Percentiles rank a stretch among this genome's conserved stretches.
These are phyloP conservation scores for Keithomyces neogunnii DNA, from an alignment of 2,329 filamentous ascomycete genomes.

Conservation along the genomic window DNA sequence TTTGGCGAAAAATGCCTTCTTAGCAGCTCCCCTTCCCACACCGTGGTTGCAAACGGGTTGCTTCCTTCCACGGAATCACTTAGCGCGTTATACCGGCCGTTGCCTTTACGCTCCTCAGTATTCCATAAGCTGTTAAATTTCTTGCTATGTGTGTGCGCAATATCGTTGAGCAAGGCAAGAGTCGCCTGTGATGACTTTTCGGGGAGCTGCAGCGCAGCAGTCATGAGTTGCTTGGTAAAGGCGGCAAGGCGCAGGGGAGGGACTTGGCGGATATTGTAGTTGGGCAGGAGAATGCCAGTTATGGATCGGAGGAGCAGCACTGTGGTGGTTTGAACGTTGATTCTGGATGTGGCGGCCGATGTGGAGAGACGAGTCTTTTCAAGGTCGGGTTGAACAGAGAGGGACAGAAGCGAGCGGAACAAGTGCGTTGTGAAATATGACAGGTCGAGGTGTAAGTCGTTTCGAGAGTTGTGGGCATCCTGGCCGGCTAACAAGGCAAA, in stretches of 20 bases:
- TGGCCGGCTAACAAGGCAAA: slow-evolving; percentile 95
- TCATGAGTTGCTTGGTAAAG: slow-evolving; percentile 87
- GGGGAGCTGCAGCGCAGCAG: slow-evolving; percentile 72
- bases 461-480: slow-evolving; percentile 77
- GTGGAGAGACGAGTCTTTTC: slow-evolving; percentile 56
- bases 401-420: slow-evolving; percentile 72
- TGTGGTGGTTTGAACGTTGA: slow-evolving; percentile 93
- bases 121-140: slow-evolving; percentile 87
- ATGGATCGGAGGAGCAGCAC: slow-evolving; percentile 85
- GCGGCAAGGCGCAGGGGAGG: slow-evolving; percentile 81
- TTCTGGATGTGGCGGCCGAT: slow-evolving; percentile 46
- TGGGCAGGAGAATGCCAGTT: slow-evolving; percentile 70
- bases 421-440: slow-evolving; percentile 94
- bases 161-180: slow-evolving; percentile 66
- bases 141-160: slow-evolving; percentile 71
- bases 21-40: slow-evolving; percentile 91
- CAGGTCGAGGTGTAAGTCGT: slow-evolving; percentile 77
- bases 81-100: slow-evolving; percentile 73
- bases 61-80: slow-evolving; percentile 70
- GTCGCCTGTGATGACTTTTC: slow-evolving; percentile 82
- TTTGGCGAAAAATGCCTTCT: slow-evolving; percentile 79
- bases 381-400: slow-evolving; percentile 76
- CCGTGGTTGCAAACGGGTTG: slow-evolving; percentile 82
- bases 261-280: slow-evolving; percentile 62
- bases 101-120: slow-evolving; percentile 86